Conservation (phyloP, 2,329 filamentous ascomycete genomes). For the Colletotrichum sp. region DNA sequence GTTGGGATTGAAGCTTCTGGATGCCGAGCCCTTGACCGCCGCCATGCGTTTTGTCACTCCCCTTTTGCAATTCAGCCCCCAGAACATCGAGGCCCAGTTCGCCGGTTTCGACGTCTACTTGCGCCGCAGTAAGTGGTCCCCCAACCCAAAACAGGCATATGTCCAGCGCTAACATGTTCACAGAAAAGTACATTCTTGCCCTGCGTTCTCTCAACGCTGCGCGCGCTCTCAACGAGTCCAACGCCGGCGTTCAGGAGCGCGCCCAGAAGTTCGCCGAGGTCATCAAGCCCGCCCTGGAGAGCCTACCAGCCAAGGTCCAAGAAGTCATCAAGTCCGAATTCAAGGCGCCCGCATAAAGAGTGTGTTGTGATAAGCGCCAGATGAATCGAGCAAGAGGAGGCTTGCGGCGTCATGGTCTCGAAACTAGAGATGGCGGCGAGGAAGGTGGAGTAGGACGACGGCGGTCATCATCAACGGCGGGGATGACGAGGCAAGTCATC, state of each 20-base stretch:
- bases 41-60: constrained; percentile 86
- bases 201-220: constrained; percentile 84
- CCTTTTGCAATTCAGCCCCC: constrained; percentile 81
- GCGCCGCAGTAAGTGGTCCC: constrained; percentile 70
- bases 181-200: constrained; percentile 87
- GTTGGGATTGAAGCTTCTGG: constrained; percentile 77
- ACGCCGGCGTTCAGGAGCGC: constrained; percentile 80
- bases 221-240: constrained; percentile 68
- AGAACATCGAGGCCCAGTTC: constrained; percentile 81
- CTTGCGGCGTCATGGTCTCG: background rate
- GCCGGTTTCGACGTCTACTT: constrained; percentile 91
- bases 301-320: constrained; percentile 68
- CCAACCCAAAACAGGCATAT: background rate
- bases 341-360: constrained; percentile 28
- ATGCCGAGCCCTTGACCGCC: constrained; percentile 84
- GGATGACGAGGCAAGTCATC: constrained; percentile 48
- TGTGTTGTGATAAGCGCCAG: background rate
- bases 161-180: constrained; percentile 29
- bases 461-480: constrained; percentile 35
- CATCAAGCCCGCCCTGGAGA: constrained; percentile 59
- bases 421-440: background rate
- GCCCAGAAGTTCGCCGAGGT: constrained; percentile 71
- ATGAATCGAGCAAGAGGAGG: background rate
- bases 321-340: constrained; percentile 76
- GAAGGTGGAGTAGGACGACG: background rate